Evolutionary conservation across 805 yeast species (phyloP).

Genomic region (Kuraishia capsulata): DNA sequence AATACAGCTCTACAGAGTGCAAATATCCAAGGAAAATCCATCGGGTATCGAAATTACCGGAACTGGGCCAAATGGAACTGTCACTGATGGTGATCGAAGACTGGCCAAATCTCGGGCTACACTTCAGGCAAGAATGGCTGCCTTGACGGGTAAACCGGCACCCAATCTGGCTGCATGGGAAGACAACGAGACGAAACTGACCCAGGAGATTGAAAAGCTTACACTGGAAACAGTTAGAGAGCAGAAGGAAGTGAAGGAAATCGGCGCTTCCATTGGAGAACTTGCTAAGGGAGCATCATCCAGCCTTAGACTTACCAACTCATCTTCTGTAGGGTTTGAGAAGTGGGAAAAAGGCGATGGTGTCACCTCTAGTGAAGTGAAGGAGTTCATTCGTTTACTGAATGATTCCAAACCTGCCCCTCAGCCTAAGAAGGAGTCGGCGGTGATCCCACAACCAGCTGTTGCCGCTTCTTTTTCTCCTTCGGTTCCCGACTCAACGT

Average conservation of each 20-base stretch:
- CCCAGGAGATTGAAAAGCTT: constrained; percentile 41
- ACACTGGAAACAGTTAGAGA: constrained; percentile 46
- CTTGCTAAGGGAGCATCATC: constrained; percentile 32
- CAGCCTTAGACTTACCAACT: constrained; percentile 18
- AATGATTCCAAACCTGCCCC: constrained; percentile 22
- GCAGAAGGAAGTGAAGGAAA: constrained; percentile 55
- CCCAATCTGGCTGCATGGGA: constrained; percentile 37
- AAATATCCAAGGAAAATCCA: constrained; percentile 56
- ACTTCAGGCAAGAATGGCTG: constrained; percentile 83
- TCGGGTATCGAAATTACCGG: constrained; percentile 59
- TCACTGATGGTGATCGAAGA: constrained; percentile 76
- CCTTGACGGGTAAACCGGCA: constrained; percentile 70
- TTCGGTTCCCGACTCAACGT: constrained; percentile 1
- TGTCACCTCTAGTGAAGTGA: constrained; percentile 54
- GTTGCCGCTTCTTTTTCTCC: constrained; percentile 3
- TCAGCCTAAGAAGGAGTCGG: background rate
- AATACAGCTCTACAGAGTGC: constrained; percentile 50
- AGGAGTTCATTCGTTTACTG: constrained; percentile 50
- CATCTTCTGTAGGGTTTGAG: constrained; percentile 40
- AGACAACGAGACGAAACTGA: constrained; percentile 44
- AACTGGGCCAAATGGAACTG: constrained; percentile 78
- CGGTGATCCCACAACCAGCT: constrained; percentile 1
- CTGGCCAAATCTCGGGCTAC: constrained; percentile 74
- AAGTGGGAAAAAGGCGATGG: constrained; percentile 83
- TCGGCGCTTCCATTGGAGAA: constrained; percentile 61